A percentile compares a stretch with the other conserved stretches of the same genome.
Conservation (phyloP, 345 rosid species). For the Theobroma cacao region DNA sequence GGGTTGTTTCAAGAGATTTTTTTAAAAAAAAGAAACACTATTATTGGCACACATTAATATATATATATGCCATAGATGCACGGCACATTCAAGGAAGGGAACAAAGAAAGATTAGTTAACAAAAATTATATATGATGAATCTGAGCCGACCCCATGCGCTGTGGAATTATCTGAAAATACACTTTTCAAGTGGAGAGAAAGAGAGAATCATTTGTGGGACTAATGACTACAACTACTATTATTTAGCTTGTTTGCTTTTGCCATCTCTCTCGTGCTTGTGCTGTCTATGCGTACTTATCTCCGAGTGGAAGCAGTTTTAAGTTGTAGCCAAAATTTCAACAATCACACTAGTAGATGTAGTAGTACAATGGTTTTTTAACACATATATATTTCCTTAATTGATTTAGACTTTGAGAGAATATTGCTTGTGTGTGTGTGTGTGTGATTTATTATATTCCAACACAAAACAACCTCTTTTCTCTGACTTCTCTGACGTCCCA, state of each 20-base stretch:
- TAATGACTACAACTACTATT: background rate
- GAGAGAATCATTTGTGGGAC: constrained; percentile 37
- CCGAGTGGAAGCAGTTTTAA: background rate
- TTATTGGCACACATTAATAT: background rate
- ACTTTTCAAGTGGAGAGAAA: constrained; percentile 30
- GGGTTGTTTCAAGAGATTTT: background rate
- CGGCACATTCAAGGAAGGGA: constrained; percentile 6
- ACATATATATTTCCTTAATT: no score
- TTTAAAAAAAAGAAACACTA: background rate
- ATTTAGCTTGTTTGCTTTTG: background rate
- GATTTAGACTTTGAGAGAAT: background rate
- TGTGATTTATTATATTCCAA: constrained; percentile 17
- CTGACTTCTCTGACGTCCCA: constrained; percentile 54
- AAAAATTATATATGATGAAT: constrained; percentile 9
- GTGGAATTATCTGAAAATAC: constrained; percentile 33
- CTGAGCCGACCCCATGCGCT: constrained; percentile 37
- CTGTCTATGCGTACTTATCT: constrained; percentile 12
- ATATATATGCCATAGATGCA: background rate
- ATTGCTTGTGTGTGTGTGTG: background rate
- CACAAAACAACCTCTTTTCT: constrained; percentile 17
- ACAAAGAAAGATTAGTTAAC: constrained; percentile 28
- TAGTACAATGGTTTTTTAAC: constrained; percentile 17
- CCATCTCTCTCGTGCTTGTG: background rate
- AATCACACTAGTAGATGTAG: background rate
- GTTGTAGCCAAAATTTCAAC: background rate